Conservation (phyloP, 345 rosid genomes). For the Stellera chamaejasme region DNA sequence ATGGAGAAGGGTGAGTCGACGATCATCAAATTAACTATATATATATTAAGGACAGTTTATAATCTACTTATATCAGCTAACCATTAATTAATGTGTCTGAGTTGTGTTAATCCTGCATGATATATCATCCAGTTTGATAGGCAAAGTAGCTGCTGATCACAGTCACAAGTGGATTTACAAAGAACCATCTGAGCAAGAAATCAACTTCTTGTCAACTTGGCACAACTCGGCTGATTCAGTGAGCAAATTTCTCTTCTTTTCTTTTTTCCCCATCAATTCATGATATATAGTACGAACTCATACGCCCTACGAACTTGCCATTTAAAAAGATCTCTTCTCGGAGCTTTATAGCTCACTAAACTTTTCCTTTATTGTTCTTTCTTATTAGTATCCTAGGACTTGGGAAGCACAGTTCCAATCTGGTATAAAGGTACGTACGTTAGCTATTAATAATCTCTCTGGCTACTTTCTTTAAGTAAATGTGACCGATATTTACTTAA, state of each 20-base stretch:
- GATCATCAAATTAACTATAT: slow-evolving; percentile 10
- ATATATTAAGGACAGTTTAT: no score
- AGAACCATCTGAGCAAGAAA: slow-evolving; percentile 89
- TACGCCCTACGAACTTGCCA: no score
- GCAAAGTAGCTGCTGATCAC: slow-evolving; percentile 93
- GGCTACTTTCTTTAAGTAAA: not conserved
- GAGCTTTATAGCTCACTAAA: no score
- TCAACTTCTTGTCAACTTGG: slow-evolving; percentile 93
- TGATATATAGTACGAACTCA: not conserved
- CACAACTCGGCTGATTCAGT: slow-evolving; percentile 93
- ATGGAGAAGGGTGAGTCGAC: slow-evolving; percentile 88
- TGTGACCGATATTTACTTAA: not conserved
- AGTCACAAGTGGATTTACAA: slow-evolving; percentile 96
- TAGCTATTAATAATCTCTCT: no score
- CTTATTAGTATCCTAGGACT: slow-evolving; percentile 77
- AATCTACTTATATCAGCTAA: not conserved
- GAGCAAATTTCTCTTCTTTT: slow-evolving; percentile 16
- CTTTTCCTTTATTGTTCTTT: not conserved
- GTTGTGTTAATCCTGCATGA: not conserved
- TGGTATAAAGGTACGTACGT: slow-evolving; percentile 65
- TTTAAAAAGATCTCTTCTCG: no score
- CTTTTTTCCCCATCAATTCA: not conserved
- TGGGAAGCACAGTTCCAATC: slow-evolving; percentile 99
- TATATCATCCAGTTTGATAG: slow-evolving; percentile 54
- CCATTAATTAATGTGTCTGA: slow-evolving; percentile 1